These are phyloP conservation scores for Rheum nobile DNA, from an alignment of 148 eudicot species.

Conservation along the genomic window DNA sequence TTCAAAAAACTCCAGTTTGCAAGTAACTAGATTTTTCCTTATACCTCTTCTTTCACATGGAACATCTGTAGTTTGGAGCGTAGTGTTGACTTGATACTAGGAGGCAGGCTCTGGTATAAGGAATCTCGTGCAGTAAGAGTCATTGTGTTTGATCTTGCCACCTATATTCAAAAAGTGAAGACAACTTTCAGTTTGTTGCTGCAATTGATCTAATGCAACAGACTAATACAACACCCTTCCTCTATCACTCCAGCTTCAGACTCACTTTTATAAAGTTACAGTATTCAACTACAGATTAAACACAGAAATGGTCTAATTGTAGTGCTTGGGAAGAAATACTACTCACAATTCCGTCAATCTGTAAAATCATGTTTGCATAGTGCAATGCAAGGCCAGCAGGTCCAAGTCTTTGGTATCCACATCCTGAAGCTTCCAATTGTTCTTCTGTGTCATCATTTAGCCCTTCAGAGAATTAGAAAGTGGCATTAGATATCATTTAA, in stretches of 20 bases:
- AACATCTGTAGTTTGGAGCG: constrained; percentile 58
- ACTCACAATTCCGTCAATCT: constrained; percentile 42
- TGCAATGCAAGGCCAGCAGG: constrained; percentile 40
- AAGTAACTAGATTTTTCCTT: neutral
- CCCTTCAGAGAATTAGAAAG: neutral
- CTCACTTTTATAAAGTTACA: too few species aligned
- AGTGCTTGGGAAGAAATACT: neutral
- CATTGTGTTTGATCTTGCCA: constrained; percentile 53
- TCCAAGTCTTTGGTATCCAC: constrained; percentile 26
- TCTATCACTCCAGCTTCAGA: too few species aligned
- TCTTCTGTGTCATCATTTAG: constrained; percentile 16
- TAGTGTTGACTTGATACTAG: constrained; percentile 53
- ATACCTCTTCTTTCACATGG: constrained; percentile 54
- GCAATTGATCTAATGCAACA: neutral
- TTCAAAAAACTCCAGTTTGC: neutral
- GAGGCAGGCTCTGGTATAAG: constrained; percentile 72
- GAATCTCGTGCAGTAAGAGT: constrained; percentile 49
- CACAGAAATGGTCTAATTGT: too few species aligned
- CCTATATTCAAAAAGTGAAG: constrained; percentile 31
- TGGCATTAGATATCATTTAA: neutral
- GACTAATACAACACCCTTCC: neutral
- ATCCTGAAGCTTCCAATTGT: constrained; percentile 11
- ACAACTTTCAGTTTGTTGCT: neutral
- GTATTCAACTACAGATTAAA: too few species aligned
- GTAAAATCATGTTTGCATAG: constrained; percentile 36